Conservation (phyloP, 2,329 filamentous ascomycete species). For the Trichoderma sp. region DNA sequence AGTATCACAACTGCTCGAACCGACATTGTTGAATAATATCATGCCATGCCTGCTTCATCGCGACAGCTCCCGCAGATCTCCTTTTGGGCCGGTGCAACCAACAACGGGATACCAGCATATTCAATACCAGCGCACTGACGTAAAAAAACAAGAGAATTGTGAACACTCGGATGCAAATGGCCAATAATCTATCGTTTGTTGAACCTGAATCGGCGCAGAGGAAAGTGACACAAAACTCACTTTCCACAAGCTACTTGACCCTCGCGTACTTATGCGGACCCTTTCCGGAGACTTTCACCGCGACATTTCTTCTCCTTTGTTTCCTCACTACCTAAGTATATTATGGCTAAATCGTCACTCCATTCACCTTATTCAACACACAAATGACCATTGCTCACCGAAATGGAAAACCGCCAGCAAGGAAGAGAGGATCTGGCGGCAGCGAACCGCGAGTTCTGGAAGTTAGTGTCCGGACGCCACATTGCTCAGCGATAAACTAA, state of each 20-base stretch:
- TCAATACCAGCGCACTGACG: not conserved
- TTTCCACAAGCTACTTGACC: not conserved
- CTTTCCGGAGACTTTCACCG: constrained; percentile 10
- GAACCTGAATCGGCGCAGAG: not conserved
- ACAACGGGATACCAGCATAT: not conserved
- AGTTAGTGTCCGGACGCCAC: not conserved
- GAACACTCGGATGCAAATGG: not conserved
- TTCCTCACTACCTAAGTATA: not conserved
- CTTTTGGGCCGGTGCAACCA: not conserved
- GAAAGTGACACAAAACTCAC: not conserved
- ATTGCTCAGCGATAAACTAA: not conserved
- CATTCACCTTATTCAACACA: too few relatives aligned
- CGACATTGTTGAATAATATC: not conserved
- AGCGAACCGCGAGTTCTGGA: constrained; percentile 4
- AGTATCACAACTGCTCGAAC: not conserved
- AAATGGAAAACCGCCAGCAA: not conserved
- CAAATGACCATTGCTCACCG: not conserved
- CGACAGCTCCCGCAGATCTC: not conserved
- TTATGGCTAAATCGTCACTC: not conserved
- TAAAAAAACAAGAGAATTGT: not conserved
- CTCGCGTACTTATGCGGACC: not conserved
- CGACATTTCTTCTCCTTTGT: not conserved
- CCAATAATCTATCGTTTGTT: not conserved
- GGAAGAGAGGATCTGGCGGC: not conserved
- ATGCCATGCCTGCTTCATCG: not conserved